Evolutionary conservation across 148 eudicot species (phyloP), one percentile per base, ranked within the genome.

Genomic region (Rhododendron mucronatum): DNA sequence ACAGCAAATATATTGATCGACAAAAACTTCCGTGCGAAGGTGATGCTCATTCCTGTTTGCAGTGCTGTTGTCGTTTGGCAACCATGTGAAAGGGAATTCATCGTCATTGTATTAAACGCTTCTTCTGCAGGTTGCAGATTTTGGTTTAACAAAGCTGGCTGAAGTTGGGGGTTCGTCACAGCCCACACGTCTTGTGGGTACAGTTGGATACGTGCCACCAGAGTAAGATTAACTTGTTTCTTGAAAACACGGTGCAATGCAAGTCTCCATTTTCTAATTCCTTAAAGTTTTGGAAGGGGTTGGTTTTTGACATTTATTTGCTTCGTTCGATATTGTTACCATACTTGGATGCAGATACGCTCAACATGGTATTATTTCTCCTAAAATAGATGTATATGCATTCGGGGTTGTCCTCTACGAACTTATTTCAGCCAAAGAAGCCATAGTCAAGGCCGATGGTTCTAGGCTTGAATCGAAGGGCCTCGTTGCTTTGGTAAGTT

Each of bases 161-260:
- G 98, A 95, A 88, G 96, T 93, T 82, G 94, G 97, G 87, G 92
- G 89, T 85, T 75, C 92, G 39, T 37, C 39, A 37, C 39, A 37
- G 39, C 39, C 3, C 71, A 92, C 97, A 44, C 93, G 93, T 74
- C 94, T 97, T 90, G 96, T 91, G 83, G 98, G 99, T 85, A 97
- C 99, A 84, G 94, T 95, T 91, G 99, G 99, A 88, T 97, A 97
- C 89, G 95, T 97, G 96, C 95, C 98, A 76, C 99, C 99, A 75
- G 99, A 97, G 99, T 97, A 95, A 93, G 97, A 85, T 79, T 37
- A 37, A 16, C 21, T 67, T 81, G 80, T 53, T 61, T 45, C 44
- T 86, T 61, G 11, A 9, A 16, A 20, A 13, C 16, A 21, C 33
- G 30, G 44, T 78, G n/a, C 16, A 77, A 20, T 12, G 23, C 50